Evolutionary conservation across 176 grass and related monocot species (phyloP).

Genomic region (bread wheat (Triticum aestivum)): IWGSC_CS_RefSeq_v2.1 NC_057814.1:199930505-199931004

Average conservation of each 20-base stretch:
- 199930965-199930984: neutral
- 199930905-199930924: neutral
- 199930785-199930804: neutral
- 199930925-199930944: neutral
- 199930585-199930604: too few species aligned
- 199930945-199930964: neutral
- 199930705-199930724: neutral
- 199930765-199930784: neutral
- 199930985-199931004: neutral
- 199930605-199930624: neutral
- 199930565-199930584: neutral
- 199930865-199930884: neutral
- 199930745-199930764: neutral
- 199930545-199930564: neutral
- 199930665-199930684: slow-evolving; percentile 15
- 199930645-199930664: slow-evolving; percentile 18
- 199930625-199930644: slow-evolving; percentile 29
- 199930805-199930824: neutral
- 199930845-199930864: neutral
- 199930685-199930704: slow-evolving; percentile 21
- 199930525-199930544: neutral
- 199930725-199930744: neutral
- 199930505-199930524: neutral
- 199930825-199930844: neutral
- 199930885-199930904: neutral